phyloP scores from a whole-genome alignment of 1,284 basidiomycete genomes.

The Clitocybe nebularis region DNA sequence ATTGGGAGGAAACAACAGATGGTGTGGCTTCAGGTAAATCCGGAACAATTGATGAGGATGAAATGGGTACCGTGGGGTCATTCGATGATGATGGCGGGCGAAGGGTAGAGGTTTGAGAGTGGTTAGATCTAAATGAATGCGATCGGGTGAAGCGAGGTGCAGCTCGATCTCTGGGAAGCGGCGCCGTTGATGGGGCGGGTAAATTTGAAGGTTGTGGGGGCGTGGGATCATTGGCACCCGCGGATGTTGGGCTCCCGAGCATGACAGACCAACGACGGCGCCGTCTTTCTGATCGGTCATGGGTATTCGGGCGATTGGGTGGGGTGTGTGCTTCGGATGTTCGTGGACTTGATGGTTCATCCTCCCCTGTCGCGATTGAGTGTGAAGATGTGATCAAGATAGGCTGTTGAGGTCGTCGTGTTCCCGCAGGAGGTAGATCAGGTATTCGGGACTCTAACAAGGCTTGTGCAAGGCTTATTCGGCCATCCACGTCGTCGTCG shows the following conservation, averaged over 20 bases:
- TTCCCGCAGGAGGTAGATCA: constrained; percentile 66
- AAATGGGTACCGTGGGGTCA: constrained; percentile 24
- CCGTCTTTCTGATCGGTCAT: constrained; percentile 26
- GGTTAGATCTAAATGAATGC: constrained; percentile 33
- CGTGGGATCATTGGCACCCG: constrained; percentile 15
- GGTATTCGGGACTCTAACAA: constrained; percentile 75
- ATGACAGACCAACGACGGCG: constrained; percentile 52
- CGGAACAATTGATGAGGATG: constrained; percentile 23
- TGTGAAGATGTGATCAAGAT: constrained; percentile 51
- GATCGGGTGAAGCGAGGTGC: constrained; percentile 25
- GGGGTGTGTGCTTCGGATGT: constrained; percentile 38
- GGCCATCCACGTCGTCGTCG: constrained; percentile 58
- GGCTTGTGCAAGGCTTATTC: constrained; percentile 67
- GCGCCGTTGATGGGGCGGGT: constrained; percentile 20
- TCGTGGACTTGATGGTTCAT: constrained; percentile 42
- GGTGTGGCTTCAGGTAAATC: constrained; percentile 19
- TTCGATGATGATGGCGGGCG: constrained; percentile 21
- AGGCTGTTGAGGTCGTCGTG: constrained; percentile 58
- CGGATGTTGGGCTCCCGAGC: constrained; percentile 25
- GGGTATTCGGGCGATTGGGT: constrained; percentile 13
- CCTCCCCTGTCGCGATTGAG: constrained; percentile 34
- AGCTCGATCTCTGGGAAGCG: constrained; percentile 18
- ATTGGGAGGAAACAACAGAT: constrained; percentile 27
- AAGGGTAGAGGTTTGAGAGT: constrained; percentile 24
- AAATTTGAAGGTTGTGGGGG: constrained; percentile 15